These are phyloP conservation scores for Periconia macrospinosa DNA, from an alignment of 2,329 filamentous ascomycete species.

Conservation along the genomic window DNA sequence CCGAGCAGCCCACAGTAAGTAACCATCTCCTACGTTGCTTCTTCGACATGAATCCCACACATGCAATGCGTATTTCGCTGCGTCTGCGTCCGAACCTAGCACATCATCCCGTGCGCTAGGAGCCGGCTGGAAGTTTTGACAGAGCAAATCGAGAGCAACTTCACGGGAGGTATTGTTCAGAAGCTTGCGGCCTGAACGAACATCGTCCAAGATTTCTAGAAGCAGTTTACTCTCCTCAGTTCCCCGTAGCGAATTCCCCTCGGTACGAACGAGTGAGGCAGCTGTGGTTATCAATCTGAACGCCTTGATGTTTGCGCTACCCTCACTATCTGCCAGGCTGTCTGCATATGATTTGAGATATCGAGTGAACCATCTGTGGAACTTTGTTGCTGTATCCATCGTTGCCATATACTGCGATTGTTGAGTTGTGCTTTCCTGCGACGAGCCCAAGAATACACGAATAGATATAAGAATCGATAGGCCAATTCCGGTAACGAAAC, in stretches of 20 bases:
- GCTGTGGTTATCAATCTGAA: slow-evolving; percentile 71
- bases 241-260: slow-evolving; percentile 69
- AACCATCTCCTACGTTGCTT: slow-evolving; percentile 66
- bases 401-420: slow-evolving; percentile 80
- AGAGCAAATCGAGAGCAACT: slow-evolving; percentile 72
- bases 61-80: slow-evolving; percentile 63
- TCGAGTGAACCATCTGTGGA: slow-evolving; percentile 76
- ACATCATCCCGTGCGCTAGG: slow-evolving; percentile 64
- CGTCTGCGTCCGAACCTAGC: slow-evolving; percentile 67
- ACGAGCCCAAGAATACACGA: slow-evolving; percentile 72
- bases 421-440: slow-evolving; percentile 78
- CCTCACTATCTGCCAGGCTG: slow-evolving; percentile 19
- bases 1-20: slow-evolving; percentile 81
- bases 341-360: slow-evolving; percentile 62
- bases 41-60: slow-evolving; percentile 77
- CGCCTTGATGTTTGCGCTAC: slow-evolving; percentile 47
- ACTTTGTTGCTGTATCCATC: slow-evolving; percentile 72
- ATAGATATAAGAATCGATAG: slow-evolving; percentile 80
- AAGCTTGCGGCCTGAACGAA: slow-evolving; percentile 62
- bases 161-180: slow-evolving; percentile 71
- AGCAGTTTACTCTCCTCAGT: slow-evolving; percentile 80
- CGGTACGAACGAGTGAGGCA: slow-evolving; percentile 66
- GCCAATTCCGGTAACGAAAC: slow-evolving; percentile 79
- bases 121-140: slow-evolving; percentile 70
- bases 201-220: slow-evolving; percentile 77